phyloP scores from a whole-genome alignment of 108 stramenopile genomes.

The Aurantiochytrium sp. region DNA sequence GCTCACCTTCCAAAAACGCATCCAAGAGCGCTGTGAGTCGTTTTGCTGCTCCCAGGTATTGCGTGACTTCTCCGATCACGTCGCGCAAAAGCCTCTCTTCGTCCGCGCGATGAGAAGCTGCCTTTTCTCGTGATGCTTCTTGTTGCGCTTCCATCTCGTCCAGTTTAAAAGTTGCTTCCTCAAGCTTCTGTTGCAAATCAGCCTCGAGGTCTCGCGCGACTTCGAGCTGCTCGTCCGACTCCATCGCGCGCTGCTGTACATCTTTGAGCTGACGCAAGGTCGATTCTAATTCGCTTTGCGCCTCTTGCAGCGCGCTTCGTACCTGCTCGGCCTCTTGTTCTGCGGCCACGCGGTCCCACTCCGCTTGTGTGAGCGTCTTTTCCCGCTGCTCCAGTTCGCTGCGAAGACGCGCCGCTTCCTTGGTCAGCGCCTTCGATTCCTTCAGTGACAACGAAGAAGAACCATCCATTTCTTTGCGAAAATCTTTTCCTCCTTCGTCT shows the following conservation, averaged over 20 bases:
- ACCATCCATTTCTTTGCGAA: too few relatives aligned
- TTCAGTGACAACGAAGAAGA: too few relatives aligned
- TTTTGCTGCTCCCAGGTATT: background rate
- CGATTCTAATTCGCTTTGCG: background rate
- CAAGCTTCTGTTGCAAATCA: background rate
- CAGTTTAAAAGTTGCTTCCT: background rate
- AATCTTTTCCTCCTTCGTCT: too few relatives aligned
- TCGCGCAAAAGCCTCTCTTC: background rate
- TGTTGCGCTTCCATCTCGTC: background rate
- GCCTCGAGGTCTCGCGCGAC: too few relatives aligned
- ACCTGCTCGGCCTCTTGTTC: background rate
- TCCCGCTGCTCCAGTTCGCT: background rate
- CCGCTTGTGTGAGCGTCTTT: background rate
- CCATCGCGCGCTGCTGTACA: background rate
- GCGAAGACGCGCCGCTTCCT: background rate
- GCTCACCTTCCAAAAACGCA: background rate
- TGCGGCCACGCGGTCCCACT: background rate
- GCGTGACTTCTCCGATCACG: background rate
- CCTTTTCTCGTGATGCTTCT: background rate
- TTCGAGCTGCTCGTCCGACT: background rate
- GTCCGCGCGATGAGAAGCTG: background rate
- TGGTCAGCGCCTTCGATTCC: too few relatives aligned
- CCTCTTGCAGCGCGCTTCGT: background rate
- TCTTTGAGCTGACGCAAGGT: background rate
- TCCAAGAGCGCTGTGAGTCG: background rate